phyloP scores from a whole-genome alignment of 106 monocot species.

The Dioscorea alata region DNA sequence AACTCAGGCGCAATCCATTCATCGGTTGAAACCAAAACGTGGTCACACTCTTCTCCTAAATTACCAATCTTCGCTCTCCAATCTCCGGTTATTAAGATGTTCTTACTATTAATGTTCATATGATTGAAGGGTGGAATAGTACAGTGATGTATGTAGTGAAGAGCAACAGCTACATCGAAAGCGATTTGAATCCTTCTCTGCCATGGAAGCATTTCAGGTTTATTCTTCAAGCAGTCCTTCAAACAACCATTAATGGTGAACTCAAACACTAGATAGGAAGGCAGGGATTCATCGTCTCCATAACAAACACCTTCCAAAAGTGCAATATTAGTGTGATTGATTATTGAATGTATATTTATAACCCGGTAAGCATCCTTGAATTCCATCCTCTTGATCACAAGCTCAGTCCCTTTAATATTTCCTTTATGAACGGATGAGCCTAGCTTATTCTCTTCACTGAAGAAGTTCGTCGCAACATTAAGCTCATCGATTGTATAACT shows the following conservation, averaged over 20 bases:
- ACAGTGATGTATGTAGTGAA: constrained; percentile 36
- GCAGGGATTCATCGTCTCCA: constrained; percentile 10
- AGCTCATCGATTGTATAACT: constrained; percentile 20
- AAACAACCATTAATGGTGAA: constrained; percentile 13
- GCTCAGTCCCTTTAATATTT: background rate
- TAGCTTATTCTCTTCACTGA: constrained; percentile 12
- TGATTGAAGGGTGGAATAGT: constrained; percentile 23
- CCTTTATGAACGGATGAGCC: constrained; percentile 17
- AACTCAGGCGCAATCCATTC: constrained; percentile 15
- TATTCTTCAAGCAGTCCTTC: constrained; percentile 19
- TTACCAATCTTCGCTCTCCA: constrained; percentile 27
- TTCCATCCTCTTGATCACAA: constrained; percentile 21
- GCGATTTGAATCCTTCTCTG: constrained; percentile 25
- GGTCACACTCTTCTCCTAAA: constrained; percentile 8
- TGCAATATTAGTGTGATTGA: constrained; percentile 24
- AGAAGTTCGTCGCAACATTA: constrained; percentile 7
- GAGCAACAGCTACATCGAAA: constrained; percentile 22
- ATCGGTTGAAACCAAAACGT: background rate
- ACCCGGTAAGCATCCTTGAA: constrained; percentile 16
- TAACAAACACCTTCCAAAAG: constrained; percentile 23
- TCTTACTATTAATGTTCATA: constrained; percentile 30
- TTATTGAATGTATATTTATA: constrained; percentile 19
- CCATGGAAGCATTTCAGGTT: constrained; percentile 12
- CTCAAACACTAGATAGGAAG: constrained; percentile 21
- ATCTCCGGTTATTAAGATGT: constrained; percentile 20